Conservation (phyloP, 2,329 filamentous ascomycete species). For the Sphaerostilbella broomeana region DNA sequence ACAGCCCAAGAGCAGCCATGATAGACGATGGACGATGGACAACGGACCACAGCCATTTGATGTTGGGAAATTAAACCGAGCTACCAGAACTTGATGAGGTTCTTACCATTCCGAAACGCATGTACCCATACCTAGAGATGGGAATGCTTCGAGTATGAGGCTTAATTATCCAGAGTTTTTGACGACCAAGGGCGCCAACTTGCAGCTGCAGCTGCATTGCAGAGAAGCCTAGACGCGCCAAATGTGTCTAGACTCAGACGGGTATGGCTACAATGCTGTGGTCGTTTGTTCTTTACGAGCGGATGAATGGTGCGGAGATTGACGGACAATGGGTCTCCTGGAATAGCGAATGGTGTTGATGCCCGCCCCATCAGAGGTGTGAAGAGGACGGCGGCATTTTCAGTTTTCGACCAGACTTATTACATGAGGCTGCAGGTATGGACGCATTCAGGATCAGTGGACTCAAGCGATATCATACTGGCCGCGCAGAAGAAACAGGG, state of each 20-base stretch:
- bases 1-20: too few species aligned
- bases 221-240: slow-evolving; percentile 7
- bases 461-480: too few species aligned
- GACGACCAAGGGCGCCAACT: slow-evolving; percentile 2
- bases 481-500: not conserved
- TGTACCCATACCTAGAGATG: too few species aligned
- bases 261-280: slow-evolving; percentile 8
- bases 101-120: too few species aligned
- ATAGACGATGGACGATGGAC: too few species aligned
- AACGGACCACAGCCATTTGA: too few species aligned
- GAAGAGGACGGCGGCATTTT: slow-evolving; percentile 8
- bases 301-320: slow-evolving; percentile 7
- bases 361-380: slow-evolving; percentile 7
- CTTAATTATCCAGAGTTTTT: slow-evolving; percentile 2
- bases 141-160: slow-evolving; percentile 2
- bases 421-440: slow-evolving; percentile 1
- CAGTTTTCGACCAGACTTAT: too few species aligned
- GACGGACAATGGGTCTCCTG: not conserved
- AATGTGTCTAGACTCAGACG: slow-evolving; percentile 3
- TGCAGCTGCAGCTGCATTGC: slow-evolving; percentile 1
- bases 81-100: too few species aligned
- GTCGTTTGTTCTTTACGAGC: slow-evolving; percentile 7
- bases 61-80: too few species aligned
- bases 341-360: slow-evolving; percentile 7
- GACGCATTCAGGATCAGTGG: not conserved